phyloP scores from a whole-genome alignment of 176 grass and related monocot genomes.

The Triticum aestivum region IWGSC_CS_RefSeq_v2.1 NC_057803.1:505719098-505719597 shows the following conservation, averaged over 20 bases:
- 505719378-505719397: constrained; percentile 63
- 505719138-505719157: constrained; percentile 35
- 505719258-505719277: constrained; percentile 44
- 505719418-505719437: constrained; percentile 83
- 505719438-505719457: constrained; percentile 73
- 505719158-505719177: constrained; percentile 48
- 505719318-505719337: constrained; percentile 61
- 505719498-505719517: background rate
- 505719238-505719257: constrained; percentile 51
- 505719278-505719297: constrained; percentile 46
- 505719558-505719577: background rate
- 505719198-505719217: constrained; percentile 55
- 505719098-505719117: constrained; percentile 55
- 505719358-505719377: constrained; percentile 61
- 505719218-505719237: constrained; percentile 31
- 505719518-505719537: background rate
- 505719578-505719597: background rate
- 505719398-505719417: constrained; percentile 53
- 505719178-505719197: constrained; percentile 62
- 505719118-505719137: constrained; percentile 48
- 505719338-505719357: constrained; percentile 73
- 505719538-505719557: background rate
- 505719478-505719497: background rate
- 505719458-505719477: constrained; percentile 16
- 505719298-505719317: constrained; percentile 46